phyloP scores from a whole-genome alignment of 2,329 filamentous ascomycete genomes.

The Aurifilum marmelostoma region DNA sequence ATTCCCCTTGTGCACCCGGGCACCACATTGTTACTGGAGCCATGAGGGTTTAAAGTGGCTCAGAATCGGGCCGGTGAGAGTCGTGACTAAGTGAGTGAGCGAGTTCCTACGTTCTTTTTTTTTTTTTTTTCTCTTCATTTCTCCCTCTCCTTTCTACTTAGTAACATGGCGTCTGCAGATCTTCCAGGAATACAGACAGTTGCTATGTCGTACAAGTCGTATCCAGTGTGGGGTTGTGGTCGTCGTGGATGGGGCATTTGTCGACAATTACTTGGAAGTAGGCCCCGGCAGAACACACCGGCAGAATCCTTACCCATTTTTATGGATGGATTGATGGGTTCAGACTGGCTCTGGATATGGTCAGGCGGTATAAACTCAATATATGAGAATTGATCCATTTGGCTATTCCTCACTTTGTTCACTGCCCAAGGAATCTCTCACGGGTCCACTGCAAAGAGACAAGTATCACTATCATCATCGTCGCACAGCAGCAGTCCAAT shows the following conservation, averaged over 20 bases:
- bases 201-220: background rate
- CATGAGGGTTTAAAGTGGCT: background rate
- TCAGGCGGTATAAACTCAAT: background rate
- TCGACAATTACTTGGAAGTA: conserved; percentile 2
- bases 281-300: background rate
- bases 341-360: too few species aligned
- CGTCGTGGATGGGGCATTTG: background rate
- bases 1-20: background rate
- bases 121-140: too few species aligned
- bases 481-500: background rate
- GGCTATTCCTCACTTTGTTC: background rate
- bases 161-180: background rate
- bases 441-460: background rate
- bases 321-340: background rate
- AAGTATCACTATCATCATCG: background rate
- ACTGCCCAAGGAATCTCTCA: background rate
- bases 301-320: background rate
- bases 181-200: background rate
- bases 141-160: too few species aligned
- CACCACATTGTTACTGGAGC: background rate
- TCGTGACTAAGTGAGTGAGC: background rate
- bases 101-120: background rate
- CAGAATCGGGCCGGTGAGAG: background rate
- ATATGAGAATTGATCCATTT: background rate
- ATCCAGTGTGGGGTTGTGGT: background rate